phyloP scores from a whole-genome alignment of 768 basidiomycete species.

The Leccinum uliginosum region DNA sequence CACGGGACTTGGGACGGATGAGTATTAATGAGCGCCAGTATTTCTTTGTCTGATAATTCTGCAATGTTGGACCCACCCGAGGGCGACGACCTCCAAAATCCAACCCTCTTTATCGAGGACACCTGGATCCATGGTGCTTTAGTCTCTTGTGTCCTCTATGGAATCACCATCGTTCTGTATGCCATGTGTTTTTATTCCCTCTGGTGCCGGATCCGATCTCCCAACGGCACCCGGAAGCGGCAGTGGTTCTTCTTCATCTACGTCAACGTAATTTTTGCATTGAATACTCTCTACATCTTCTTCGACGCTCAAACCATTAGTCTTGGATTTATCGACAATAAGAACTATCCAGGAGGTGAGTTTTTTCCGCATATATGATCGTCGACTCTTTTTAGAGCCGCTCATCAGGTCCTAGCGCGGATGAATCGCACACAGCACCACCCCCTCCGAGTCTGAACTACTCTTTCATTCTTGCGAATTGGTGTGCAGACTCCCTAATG shows the following conservation, averaged over 20 bases:
- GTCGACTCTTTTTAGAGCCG: neutral
- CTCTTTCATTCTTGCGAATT: conserved; percentile 27
- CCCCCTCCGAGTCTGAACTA: conserved; percentile 23
- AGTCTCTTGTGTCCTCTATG: conserved; percentile 25
- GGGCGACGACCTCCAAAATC: conserved; percentile 6
- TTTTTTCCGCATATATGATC: neutral
- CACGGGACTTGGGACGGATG: too few relatives aligned
- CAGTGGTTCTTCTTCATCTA: conserved; percentile 29
- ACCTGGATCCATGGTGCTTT: conserved; percentile 31
- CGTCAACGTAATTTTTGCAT: conserved; percentile 25
- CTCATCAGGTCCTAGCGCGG: conserved; percentile 22
- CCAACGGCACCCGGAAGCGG: conserved; percentile 7
- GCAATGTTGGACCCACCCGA: conserved; percentile 15
- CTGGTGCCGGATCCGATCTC: conserved; percentile 20
- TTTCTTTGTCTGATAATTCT: neutral
- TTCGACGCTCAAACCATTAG: conserved; percentile 20
- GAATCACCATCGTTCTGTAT: conserved; percentile 25
- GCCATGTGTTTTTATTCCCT: conserved; percentile 25
- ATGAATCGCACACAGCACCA: conserved; percentile 22
- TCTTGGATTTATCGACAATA: conserved; percentile 28
- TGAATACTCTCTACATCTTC: conserved; percentile 27
- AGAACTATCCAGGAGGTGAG: conserved; percentile 31
- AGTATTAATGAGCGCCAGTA: neutral
- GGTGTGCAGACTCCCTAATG: conserved; percentile 29
- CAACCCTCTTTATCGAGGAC: conserved; percentile 20